Percentiles rank a stretch among this genome's conserved stretches.
Evolutionary conservation across 306 rosid species (phyloP).

Genomic region (Lathyrus tuberosus): DNA sequence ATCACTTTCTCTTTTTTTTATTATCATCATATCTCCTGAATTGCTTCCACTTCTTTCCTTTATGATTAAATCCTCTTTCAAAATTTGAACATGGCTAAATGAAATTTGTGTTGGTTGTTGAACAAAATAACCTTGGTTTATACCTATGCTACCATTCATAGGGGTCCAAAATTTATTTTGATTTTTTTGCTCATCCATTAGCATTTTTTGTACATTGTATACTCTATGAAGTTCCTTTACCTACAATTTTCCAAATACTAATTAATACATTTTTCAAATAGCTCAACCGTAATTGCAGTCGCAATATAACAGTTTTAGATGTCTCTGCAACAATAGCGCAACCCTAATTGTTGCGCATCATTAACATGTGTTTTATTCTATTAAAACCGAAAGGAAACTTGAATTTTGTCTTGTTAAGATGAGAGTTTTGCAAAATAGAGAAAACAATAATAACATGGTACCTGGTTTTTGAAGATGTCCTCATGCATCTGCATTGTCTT

Average conservation of each 20-base stretch:
- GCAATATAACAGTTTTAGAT: neutral
- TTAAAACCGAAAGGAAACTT: conserved; percentile 16
- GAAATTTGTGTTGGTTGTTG: conserved; percentile 42
- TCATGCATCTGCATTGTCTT: conserved; percentile 92
- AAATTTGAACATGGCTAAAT: conserved; percentile 45
- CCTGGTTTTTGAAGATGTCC: conserved; percentile 80
- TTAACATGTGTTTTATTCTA: neutral
- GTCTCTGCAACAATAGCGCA: neutral
- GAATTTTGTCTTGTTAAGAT: conserved; percentile 7
- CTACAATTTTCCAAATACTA: conserved; percentile 49
- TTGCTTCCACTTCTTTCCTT: conserved; percentile 84
- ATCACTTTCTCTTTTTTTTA: conserved; percentile 51
- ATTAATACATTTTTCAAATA: conserved; percentile 10
- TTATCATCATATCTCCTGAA: conserved; percentile 55
- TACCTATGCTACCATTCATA: conserved; percentile 42
- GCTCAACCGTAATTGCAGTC: neutral
- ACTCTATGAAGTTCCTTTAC: conserved; percentile 80
- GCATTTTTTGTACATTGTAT: conserved; percentile 78
- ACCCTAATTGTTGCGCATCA: neutral
- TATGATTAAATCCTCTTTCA: conserved; percentile 56
- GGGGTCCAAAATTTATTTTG: conserved; percentile 53
- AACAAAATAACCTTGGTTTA: conserved; percentile 44
- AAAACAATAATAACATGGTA: conserved; percentile 34
- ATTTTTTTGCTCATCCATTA: conserved; percentile 66
- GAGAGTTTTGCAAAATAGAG: conserved; percentile 16